These are phyloP conservation scores for Cyphellophora attinorum DNA, from an alignment of 2,329 filamentous ascomycete genomes.

Conservation along the genomic window DNA sequence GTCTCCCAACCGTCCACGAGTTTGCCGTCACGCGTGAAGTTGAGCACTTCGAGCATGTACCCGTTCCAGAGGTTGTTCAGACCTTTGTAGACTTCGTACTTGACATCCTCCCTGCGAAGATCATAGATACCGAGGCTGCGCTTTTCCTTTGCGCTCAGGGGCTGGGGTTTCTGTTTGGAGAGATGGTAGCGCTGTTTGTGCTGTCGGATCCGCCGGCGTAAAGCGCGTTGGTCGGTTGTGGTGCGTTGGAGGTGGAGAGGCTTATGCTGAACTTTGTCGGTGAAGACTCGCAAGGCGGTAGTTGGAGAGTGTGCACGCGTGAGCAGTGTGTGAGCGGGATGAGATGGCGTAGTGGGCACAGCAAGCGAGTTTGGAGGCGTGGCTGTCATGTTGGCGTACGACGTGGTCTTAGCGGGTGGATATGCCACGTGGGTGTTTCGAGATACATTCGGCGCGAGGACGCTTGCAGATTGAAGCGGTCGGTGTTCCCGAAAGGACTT, in stretches of 20 bases:
- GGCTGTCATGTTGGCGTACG: too few relatives aligned
- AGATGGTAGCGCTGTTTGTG: slow-evolving; percentile 37
- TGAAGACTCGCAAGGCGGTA: slow-evolving; percentile 61
- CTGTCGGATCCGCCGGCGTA: slow-evolving; percentile 44
- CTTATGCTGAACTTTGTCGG: slow-evolving; percentile 73
- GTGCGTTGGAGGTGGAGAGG: slow-evolving; percentile 59
- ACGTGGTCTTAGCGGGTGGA: too few relatives aligned
- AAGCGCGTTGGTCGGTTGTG: slow-evolving; percentile 42
- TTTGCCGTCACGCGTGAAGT: slow-evolving; percentile 30
- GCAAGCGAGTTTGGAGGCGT: too few relatives aligned
- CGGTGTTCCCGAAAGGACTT: too few relatives aligned
- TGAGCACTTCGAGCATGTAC: slow-evolving; percentile 76
- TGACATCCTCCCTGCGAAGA: slow-evolving; percentile 57
- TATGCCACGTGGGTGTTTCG: too few relatives aligned
- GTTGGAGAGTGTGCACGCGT: slow-evolving; percentile 68
- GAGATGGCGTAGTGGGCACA: slow-evolving; percentile 8
- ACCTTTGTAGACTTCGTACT: slow-evolving; percentile 67
- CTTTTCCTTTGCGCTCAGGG: slow-evolving; percentile 72
- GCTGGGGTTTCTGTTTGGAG: slow-evolving; percentile 47
- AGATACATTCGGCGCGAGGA: too few relatives aligned
- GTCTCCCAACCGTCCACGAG: slow-evolving; percentile 19
- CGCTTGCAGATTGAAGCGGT: too few relatives aligned
- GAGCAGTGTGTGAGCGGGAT: slow-evolving; percentile 57
- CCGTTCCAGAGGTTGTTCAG: slow-evolving; percentile 71
- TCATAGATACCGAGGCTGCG: slow-evolving; percentile 64